phyloP scores from a whole-genome alignment of 2,329 filamentous ascomycete species.

The Laburnicola sp. region DNA sequence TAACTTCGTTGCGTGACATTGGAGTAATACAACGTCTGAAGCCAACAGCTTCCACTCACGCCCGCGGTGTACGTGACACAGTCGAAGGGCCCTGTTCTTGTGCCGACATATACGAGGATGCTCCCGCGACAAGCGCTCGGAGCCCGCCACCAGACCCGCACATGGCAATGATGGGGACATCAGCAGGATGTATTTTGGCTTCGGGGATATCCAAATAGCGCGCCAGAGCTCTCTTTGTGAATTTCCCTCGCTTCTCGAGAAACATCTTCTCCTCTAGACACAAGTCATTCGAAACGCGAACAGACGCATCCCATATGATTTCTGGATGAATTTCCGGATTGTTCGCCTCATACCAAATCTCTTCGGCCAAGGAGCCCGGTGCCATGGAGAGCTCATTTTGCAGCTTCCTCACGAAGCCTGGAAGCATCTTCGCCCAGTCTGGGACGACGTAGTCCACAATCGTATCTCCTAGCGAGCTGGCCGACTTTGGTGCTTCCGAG shows the following conservation, averaged over 20 bases:
- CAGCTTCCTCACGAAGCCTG: slow-evolving; percentile 77
- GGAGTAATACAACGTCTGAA: slow-evolving; percentile 85
- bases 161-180: slow-evolving; percentile 90
- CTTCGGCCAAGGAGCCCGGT: slow-evolving; percentile 83
- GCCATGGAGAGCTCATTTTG: slow-evolving; percentile 86
- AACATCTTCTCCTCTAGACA: slow-evolving; percentile 84
- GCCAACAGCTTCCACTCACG: slow-evolving; percentile 94
- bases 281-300: slow-evolving; percentile 78
- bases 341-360: slow-evolving; percentile 91
- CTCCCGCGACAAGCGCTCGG: slow-evolving; percentile 84
- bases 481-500: slow-evolving; percentile 31
- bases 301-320: slow-evolving; percentile 76
- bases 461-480: slow-evolving; percentile 50
- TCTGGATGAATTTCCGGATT: slow-evolving; percentile 84
- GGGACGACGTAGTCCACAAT: slow-evolving; percentile 76
- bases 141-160: slow-evolving; percentile 92
- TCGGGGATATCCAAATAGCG: slow-evolving; percentile 79
- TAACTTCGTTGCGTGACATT: slow-evolving; percentile 72
- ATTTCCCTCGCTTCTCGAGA: slow-evolving; percentile 66
- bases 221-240: slow-evolving; percentile 74
- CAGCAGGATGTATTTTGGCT: slow-evolving; percentile 83
- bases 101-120: slow-evolving; percentile 81
- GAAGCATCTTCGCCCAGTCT: slow-evolving; percentile 77
- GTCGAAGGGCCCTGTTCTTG: slow-evolving; percentile 86
- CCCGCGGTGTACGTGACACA: slow-evolving; percentile 94